phyloP scores from a whole-genome alignment of 352 stramenopile genomes.

The Pythium folliculosum region DNA sequence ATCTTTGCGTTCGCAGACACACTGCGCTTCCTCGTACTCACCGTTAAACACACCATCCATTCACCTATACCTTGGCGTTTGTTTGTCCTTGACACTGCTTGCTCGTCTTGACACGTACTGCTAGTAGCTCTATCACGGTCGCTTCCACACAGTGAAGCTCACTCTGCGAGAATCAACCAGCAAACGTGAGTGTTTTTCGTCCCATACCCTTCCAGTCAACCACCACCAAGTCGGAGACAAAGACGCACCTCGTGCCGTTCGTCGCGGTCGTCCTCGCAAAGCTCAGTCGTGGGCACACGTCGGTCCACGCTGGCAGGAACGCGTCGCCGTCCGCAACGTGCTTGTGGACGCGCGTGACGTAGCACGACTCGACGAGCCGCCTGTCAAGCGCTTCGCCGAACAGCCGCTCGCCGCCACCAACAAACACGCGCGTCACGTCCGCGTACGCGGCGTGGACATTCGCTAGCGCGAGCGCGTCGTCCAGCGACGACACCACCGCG shows the following conservation, averaged over 20 bases:
- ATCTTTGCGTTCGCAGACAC: too few relatives aligned
- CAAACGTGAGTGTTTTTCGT: not conserved
- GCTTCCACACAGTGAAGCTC: conserved; percentile 23
- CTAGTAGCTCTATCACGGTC: not conserved
- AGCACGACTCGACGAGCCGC: conserved; percentile 51
- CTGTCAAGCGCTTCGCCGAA: conserved; percentile 57
- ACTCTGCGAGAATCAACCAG: conserved; percentile 10
- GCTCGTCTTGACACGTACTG: too few relatives aligned
- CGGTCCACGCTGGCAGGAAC: conserved; percentile 62
- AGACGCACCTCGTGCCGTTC: conserved; percentile 17
- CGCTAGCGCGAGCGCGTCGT: conserved; percentile 47
- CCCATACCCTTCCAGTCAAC: not conserved
- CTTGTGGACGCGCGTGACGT: conserved; percentile 61
- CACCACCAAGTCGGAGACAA: not conserved
- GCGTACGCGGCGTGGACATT: conserved; percentile 37
- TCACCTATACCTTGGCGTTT: not conserved
- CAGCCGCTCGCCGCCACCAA: conserved; percentile 60
- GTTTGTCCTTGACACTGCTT: not conserved
- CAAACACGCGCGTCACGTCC: conserved; percentile 48
- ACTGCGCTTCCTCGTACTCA: too few relatives aligned
- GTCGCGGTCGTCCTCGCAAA: conserved; percentile 34
- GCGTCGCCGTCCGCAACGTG: conserved; percentile 47
- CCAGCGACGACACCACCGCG: conserved; percentile 38
- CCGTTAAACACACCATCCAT: not conserved
- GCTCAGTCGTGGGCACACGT: conserved; percentile 37